Percentiles rank a stretch among this genome's conserved stretches.
These are phyloP conservation scores for Coelastrella sp. DNA, from an alignment of 139 green algal genomes.

Conservation along the genomic window DNA sequence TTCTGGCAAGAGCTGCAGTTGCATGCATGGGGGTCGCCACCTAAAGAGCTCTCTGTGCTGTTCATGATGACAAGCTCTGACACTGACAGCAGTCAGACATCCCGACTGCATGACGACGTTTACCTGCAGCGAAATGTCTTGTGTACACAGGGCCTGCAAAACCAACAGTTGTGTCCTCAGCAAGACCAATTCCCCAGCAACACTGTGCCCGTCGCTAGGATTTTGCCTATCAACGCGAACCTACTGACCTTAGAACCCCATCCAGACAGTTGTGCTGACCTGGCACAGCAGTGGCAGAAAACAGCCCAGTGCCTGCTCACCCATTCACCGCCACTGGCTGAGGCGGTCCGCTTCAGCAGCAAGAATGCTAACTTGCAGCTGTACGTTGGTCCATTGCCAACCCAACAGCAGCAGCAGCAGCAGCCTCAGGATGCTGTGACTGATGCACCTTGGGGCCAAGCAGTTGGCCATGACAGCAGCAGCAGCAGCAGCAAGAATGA, in stretches of 20 bases:
- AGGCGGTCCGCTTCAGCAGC: not conserved
- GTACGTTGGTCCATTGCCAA: not conserved
- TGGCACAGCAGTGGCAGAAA: conserved; percentile 15
- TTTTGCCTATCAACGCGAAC: not conserved
- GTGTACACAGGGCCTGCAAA: too few species aligned
- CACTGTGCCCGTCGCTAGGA: not conserved
- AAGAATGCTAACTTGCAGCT: not conserved
- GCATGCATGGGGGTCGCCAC: too few species aligned
- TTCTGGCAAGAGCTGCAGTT: too few species aligned
- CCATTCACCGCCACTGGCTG: not conserved
- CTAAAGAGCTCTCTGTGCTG: too few species aligned
- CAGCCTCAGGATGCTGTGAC: not conserved
- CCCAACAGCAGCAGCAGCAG: conserved; percentile 1
- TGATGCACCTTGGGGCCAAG: not conserved
- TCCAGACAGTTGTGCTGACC: not conserved
- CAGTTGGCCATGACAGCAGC: not conserved
- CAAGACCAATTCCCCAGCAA: not conserved
- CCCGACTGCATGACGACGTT: too few species aligned
- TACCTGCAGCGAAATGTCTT: too few species aligned
- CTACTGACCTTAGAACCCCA: not conserved
- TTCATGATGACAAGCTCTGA: too few species aligned
- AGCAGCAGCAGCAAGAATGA: not conserved
- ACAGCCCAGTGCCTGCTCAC: not conserved
- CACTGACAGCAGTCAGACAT: too few species aligned
- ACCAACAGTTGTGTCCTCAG: too few species aligned